phyloP scores from a whole-genome alignment of 2,329 filamentous ascomycete species.

The Eurotiales sp. region DNA sequence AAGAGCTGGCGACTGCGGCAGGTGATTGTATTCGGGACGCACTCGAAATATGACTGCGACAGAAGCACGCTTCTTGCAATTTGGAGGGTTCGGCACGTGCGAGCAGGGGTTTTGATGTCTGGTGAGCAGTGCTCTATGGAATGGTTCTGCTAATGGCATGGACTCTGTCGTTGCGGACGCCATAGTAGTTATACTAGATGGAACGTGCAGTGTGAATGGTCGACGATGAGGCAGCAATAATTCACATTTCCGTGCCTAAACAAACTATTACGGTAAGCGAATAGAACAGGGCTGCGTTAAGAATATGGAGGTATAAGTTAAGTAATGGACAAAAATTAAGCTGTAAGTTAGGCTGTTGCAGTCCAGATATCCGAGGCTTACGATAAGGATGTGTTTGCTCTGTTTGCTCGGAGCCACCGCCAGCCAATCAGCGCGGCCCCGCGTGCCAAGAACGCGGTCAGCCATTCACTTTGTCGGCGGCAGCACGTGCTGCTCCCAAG shows the following conservation, averaged over 20 bases:
- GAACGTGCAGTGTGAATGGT: too few relatives aligned
- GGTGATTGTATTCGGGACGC: conserved; percentile 55
- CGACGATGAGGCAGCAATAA: too few relatives aligned
- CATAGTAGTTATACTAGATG: background rate
- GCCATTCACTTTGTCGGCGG: background rate
- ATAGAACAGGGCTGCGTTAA: too few relatives aligned
- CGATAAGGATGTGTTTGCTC: conserved; percentile 1
- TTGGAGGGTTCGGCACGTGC: conserved; percentile 44
- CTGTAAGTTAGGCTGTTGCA: too few relatives aligned
- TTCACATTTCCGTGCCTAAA: too few relatives aligned
- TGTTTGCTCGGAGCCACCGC: background rate
- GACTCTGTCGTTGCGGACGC: background rate
- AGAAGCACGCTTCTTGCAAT: conserved; percentile 58
- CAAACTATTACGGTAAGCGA: too few relatives aligned
- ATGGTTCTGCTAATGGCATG: conserved; percentile 22
- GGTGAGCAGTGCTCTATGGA: conserved; percentile 30
- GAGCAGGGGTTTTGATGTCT: conserved; percentile 37
- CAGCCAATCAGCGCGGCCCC: conserved; percentile 6
- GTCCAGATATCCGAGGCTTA: background rate
- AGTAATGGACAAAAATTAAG: too few relatives aligned
- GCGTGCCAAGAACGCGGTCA: too few relatives aligned
- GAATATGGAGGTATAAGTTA: too few relatives aligned
- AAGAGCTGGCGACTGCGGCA: conserved; percentile 37
- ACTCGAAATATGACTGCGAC: conserved; percentile 63
- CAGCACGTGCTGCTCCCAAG: conserved; percentile 9